These are phyloP conservation scores for Gamsiella multidivaricata DNA, from an alignment of 192 early-diverging fungal genomes.

Conservation along the genomic window DNA sequence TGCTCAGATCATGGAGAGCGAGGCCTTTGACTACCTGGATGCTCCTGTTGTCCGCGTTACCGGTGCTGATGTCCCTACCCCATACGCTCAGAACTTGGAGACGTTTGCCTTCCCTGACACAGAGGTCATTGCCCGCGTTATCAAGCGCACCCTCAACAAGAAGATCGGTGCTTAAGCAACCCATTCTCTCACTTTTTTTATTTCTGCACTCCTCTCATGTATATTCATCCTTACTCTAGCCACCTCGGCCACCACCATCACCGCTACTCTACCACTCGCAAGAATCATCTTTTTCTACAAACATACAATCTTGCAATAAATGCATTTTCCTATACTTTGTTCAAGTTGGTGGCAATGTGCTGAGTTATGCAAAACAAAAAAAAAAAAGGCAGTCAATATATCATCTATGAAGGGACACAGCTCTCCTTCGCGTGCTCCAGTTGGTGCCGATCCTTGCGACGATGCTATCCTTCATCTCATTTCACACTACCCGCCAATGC, in stretches of 20 bases:
- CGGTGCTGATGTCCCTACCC: constrained; percentile 97
- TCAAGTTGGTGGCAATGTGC: too few relatives aligned
- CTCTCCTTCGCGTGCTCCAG: too few relatives aligned
- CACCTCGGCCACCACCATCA: too few relatives aligned
- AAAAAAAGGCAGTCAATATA: not conserved
- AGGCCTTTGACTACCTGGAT: constrained; percentile 96
- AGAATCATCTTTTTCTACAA: not conserved
- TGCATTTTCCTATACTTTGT: too few relatives aligned
- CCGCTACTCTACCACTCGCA: not conserved
- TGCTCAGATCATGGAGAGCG: constrained; percentile 97
- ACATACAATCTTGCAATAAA: not conserved
- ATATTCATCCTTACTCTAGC: not conserved
- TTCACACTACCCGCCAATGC: not conserved
- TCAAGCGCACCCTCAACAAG: constrained; percentile 70
- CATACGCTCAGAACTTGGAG: constrained; percentile 97
- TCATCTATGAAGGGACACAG: not conserved
- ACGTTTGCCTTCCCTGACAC: constrained; percentile 84
- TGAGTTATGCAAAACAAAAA: too few relatives aligned
- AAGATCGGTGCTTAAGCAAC: constrained; percentile 44
- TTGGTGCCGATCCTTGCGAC: too few relatives aligned
- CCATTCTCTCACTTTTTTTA: not conserved
- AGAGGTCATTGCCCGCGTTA: constrained; percentile 84
- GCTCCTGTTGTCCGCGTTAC: constrained; percentile 93
- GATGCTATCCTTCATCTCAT: not conserved
- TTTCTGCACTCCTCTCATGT: not conserved